Conservation (phyloP, 768 basidiomycete genomes). For the Suillus brevipes region DNA sequence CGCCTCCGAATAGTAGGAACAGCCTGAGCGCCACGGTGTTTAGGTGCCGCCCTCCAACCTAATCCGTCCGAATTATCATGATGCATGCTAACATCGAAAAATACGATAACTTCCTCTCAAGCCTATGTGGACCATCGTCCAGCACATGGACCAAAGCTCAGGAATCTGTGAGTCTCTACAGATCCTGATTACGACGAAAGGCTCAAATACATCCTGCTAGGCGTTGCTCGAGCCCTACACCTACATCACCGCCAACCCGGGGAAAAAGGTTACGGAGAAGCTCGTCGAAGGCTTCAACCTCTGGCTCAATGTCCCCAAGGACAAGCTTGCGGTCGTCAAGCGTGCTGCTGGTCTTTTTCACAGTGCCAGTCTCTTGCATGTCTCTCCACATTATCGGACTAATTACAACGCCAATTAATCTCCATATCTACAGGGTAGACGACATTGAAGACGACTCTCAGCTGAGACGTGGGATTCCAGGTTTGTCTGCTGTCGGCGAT, state of each 20-base stretch:
- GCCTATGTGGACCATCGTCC: conserved; percentile 30
- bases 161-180: conserved; percentile 11
- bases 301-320: conserved; percentile 79
- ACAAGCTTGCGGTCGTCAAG: conserved; percentile 67
- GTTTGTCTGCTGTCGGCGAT: conserved; percentile 31
- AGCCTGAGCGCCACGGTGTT: not conserved
- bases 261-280: conserved; percentile 83
- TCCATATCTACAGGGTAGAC: conserved; percentile 59
- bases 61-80: not conserved
- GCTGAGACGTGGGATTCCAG: conserved; percentile 77
- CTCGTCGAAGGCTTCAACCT: conserved; percentile 87
- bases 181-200: not conserved
- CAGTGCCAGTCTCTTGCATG: conserved; percentile 83
- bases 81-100: conserved; percentile 7
- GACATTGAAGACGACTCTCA: conserved; percentile 91
- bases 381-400: not conserved
- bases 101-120: conserved; percentile 41
- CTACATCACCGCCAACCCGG: conserved; percentile 78
- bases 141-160: conserved; percentile 13
- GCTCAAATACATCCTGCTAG: conserved; percentile 17
- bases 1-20: not conserved
- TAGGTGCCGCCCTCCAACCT: not conserved
- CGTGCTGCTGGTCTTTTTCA: conserved; percentile 87
- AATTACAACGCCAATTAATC: not conserved
- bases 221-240: conserved; percentile 80